Evolutionary conservation across 192 early-diverging fungal genomes (phyloP), one percentile per base, ranked within the genome.

Genomic region (Globomyces pollinis-pini): DNA sequence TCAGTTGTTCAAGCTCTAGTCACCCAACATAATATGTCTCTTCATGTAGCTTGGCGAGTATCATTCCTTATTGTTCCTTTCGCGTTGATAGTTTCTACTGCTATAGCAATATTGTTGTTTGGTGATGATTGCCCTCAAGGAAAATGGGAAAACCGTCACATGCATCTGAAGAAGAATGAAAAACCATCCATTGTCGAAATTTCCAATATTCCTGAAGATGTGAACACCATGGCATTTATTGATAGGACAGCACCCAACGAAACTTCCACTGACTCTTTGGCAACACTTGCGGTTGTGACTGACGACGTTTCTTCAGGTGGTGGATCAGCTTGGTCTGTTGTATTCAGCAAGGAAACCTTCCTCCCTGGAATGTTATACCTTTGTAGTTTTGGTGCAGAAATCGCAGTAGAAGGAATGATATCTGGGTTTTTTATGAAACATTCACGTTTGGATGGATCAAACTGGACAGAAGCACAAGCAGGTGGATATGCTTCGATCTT

Each of bases 371-470:
- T 82, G 20, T 68, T 70, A 31, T 86, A 86, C 38, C 76, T 79
- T 3, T 87, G 82, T 60, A 71, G 63, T 6, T 86, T 86, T 62
- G 84, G 84, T 23, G 68, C 82, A 4, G 84, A 86, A 66, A 61
- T 86, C 24, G 66, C 78, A 13, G 65, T 86, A 8, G 84, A 86
- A 63, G 71, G 68, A 32, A 67, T 75, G 44, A 67, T 86, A 28
- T 75, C 66, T 5, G 49, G 42, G n/a, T 83, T 78, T 34, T 78
- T 79, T 38, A 41, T 61, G 15, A 47, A 16, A 1, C 63, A 68
- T 18, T 86, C 80, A 42, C 35, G 55, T 6, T 38, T 38, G 16
- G 18, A n/a, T 30, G 55, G 65, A 23, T 30, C 24, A 4, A 67
- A 68, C 36, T 53, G 50, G 32, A 13, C 26, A 15, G 65, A 74